Conservation (phyloP, 2,329 filamentous ascomycete species). For the Claviceps cyperi region DNA sequence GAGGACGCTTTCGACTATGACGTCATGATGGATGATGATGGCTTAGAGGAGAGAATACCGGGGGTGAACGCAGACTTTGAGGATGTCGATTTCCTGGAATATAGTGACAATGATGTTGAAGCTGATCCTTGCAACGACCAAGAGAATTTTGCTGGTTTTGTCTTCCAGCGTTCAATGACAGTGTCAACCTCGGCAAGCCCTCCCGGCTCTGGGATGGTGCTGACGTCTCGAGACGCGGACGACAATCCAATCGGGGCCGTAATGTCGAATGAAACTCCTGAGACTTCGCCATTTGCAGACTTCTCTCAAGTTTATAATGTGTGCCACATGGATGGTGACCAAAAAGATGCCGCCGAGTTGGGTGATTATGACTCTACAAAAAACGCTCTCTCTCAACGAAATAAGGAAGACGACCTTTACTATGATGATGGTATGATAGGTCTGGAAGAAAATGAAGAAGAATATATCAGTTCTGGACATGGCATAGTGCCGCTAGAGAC, state of each 20-base stretch:
- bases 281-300: conserved; percentile 6
- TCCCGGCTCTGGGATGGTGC: conserved; percentile 27
- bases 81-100: neutral
- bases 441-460: conserved; percentile 23
- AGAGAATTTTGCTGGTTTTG: conserved; percentile 46
- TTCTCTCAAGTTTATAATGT: conserved; percentile 1
- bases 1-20: conserved; percentile 47
- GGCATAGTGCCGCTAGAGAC: conserved; percentile 26
- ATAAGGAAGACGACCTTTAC: conserved; percentile 47
- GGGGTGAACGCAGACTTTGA: conserved; percentile 26
- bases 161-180: conserved; percentile 40
- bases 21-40: conserved; percentile 50
- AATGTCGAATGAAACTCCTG: conserved; percentile 30
- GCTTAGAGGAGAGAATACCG: conserved; percentile 52
- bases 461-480: conserved; percentile 26
- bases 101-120: conserved; percentile 10
- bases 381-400: conserved; percentile 4
- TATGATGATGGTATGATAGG: conserved; percentile 49
- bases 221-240: conserved; percentile 40
- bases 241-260: conserved; percentile 45
- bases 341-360: conserved; percentile 20
- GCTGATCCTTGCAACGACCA: conserved; percentile 40
- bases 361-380: conserved; percentile 24
- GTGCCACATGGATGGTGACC: conserved; percentile 2
- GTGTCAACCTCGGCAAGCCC: conserved; percentile 37